Evolutionary conservation across 805 yeast species (phyloP).

Genomic region (Komagataella pseudopastoris): DNA sequence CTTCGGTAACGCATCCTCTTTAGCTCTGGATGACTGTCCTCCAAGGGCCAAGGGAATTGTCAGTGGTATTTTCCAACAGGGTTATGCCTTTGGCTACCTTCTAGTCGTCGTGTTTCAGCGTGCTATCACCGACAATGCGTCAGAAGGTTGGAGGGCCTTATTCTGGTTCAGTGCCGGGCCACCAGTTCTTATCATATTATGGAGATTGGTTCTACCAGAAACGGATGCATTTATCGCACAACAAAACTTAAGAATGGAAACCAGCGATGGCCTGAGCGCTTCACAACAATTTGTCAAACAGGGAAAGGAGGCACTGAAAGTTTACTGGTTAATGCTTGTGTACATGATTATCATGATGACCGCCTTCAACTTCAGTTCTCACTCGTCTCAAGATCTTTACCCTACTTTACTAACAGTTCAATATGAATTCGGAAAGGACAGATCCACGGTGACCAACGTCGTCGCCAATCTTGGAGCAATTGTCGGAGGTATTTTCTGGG

Average conservation of each 20-base stretch:
- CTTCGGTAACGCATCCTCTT: constrained; percentile 39
- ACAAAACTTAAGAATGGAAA: constrained; percentile 11
- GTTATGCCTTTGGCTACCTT: constrained; percentile 61
- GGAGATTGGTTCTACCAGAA: constrained; percentile 32
- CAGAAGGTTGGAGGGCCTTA: constrained; percentile 44
- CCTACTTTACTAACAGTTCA: constrained; percentile 40
- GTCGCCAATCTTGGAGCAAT: constrained; percentile 49
- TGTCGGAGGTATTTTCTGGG: constrained; percentile 39
- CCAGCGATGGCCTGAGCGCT: constrained; percentile 1
- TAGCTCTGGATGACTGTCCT: constrained; percentile 42
- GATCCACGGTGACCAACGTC: constrained; percentile 40
- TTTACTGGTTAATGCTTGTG: constrained; percentile 44
- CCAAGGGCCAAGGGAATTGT: constrained; percentile 40
- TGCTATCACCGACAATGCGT: constrained; percentile 41
- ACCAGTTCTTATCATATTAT: constrained; percentile 24
- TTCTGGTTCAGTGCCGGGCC: constrained; percentile 62
- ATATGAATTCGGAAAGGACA: constrained; percentile 24
- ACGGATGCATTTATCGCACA: constrained; percentile 35
- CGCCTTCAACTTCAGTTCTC: constrained; percentile 50
- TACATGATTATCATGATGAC: constrained; percentile 49
- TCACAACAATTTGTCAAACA: not conserved
- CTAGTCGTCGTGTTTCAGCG: constrained; percentile 53
- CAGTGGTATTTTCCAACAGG: constrained; percentile 67
- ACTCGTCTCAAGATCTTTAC: constrained; percentile 51
- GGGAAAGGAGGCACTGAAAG: constrained; percentile 18